Evolutionary conservation across 129 eudicot species (phyloP).

Genomic region (Gnaphalium uliginosum): DNA sequence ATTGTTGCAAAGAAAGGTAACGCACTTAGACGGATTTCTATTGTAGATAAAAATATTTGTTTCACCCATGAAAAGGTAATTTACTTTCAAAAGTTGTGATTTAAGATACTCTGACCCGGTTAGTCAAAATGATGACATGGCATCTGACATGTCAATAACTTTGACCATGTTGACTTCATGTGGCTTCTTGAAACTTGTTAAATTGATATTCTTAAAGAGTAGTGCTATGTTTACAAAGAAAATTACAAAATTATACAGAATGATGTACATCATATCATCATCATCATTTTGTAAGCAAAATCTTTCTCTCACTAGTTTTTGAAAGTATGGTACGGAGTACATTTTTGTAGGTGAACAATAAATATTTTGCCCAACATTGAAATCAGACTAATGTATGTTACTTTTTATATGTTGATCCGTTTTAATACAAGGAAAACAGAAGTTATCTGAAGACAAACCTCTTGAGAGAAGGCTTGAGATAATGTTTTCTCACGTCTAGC

Average conservation of each 20-base stretch:
- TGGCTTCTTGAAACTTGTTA: background rate
- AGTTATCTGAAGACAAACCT: slow-evolving; percentile 39
- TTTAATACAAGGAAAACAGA: background rate
- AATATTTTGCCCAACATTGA: background rate
- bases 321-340: background rate
- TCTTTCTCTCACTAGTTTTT: background rate
- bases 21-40: background rate
- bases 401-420: background rate
- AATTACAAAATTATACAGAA: too few species aligned
- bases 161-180: slow-evolving; percentile 9
- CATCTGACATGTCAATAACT: background rate
- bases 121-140: background rate
- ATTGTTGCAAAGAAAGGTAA: background rate
- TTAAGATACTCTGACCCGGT: background rate
- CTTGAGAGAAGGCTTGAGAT: slow-evolving; percentile 79
- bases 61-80: background rate
- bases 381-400: background rate
- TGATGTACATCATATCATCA: background rate
- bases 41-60: background rate
- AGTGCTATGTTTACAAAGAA: background rate
- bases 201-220: background rate
- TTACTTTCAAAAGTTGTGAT: background rate
- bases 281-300: too few species aligned
- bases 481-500: slow-evolving; percentile 59
- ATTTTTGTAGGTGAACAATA: background rate